These are phyloP conservation scores for Coemansia reversa DNA, from an alignment of 192 early-diverging fungal genomes.

Conservation along the genomic window DNA sequence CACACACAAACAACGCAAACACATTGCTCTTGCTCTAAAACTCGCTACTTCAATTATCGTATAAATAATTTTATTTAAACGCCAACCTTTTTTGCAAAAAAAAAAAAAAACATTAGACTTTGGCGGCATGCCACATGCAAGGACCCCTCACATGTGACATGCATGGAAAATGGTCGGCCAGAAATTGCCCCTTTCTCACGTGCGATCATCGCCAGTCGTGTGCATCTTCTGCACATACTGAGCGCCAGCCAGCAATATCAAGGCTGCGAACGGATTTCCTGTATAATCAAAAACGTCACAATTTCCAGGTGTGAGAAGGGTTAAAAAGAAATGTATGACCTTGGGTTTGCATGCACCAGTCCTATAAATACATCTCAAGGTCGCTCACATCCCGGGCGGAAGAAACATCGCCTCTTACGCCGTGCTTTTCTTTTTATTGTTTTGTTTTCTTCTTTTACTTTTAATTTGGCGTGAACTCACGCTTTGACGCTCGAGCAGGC, in stretches of 20 bases:
- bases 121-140: neutral
- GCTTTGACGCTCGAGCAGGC: neutral
- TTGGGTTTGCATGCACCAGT: neutral
- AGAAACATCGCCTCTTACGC: neutral
- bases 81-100: neutral
- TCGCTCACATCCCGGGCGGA: neutral
- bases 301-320: neutral
- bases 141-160: neutral
- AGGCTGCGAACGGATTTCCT: neutral
- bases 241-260: no score
- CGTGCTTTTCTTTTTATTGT: neutral
- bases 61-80: neutral
- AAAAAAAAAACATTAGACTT: neutral
- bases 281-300: neutral
- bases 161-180: neutral
- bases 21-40: neutral
- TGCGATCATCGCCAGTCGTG: neutral
- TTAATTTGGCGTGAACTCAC: neutral
- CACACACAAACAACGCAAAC: neutral
- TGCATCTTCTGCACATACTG: no score
- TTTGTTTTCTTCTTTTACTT: neutral
- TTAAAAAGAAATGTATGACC: neutral
- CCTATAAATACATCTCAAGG: constrained; percentile 11
- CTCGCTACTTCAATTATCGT: neutral
- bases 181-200: neutral